Percentiles rank a stretch among this genome's conserved stretches.
Conservation (phyloP, 768 basidiomycete species). For the Pleurotus tuber-regium region DNA sequence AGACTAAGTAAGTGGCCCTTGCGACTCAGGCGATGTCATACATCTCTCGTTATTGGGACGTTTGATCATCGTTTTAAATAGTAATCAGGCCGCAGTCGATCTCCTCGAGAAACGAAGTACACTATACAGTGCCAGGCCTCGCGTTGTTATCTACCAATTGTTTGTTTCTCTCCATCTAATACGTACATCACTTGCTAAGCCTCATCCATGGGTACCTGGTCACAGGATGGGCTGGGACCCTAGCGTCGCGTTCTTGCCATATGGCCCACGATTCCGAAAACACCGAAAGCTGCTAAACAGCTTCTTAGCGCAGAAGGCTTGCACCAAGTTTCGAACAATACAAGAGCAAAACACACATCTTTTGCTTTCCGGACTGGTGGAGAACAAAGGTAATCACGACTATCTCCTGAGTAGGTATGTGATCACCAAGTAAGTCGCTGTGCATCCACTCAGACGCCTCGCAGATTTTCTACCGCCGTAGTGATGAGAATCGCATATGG, state of each 20-base stretch:
- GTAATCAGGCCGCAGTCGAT: slow-evolving; percentile 22
- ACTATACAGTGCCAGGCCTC: slow-evolving; percentile 29
- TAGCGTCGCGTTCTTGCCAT: slow-evolving; percentile 3
- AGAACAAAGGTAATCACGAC: background rate
- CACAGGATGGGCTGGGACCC: slow-evolving; percentile 5
- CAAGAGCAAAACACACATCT: background rate
- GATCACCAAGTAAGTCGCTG: background rate
- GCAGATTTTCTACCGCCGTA: slow-evolving; percentile 16
- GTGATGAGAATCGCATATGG: slow-evolving; percentile 19
- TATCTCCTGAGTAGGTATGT: slow-evolving; percentile 1
- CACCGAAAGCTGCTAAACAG: background rate
- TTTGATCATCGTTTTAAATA: slow-evolving; percentile 29
- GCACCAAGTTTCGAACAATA: background rate
- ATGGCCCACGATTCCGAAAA: slow-evolving; percentile 9
- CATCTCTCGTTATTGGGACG: slow-evolving; percentile 15
- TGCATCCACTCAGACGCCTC: background rate
- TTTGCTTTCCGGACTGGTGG: background rate
- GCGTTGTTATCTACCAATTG: slow-evolving; percentile 14
- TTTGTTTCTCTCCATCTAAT: slow-evolving; percentile 6
- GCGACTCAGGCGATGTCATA: slow-evolving; percentile 6
- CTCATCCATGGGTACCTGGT: background rate
- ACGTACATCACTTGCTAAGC: background rate
- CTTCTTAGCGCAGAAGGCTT: background rate
- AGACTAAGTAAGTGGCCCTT: background rate
- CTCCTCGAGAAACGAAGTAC: slow-evolving; percentile 28